Evolutionary conservation across 176 grass and related monocot genomes (phyloP), one percentile per base, ranked within the genome.

Genomic region (Paspalum notatum): DNA sequence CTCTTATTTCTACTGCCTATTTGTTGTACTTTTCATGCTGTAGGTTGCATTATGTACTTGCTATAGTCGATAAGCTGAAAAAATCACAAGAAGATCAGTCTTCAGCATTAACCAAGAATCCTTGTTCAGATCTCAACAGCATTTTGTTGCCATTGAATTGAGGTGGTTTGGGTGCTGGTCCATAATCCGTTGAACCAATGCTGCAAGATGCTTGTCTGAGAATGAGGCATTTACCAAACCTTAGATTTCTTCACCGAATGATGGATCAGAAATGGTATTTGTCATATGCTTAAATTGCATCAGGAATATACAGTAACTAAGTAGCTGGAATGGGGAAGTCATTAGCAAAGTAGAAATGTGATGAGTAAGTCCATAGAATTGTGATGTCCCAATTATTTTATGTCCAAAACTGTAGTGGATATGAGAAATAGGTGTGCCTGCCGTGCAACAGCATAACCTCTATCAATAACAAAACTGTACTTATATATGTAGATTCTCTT

Each of bases 401-500:
- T 47, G 21, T 17, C 6, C 22, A 71, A 71, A 50, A 4, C 21
- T 77, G 52, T 43, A 38, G 16, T 81, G 46, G 25, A 48, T 67
- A 47, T 51, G 27, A 26, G 62, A 66, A 52, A 42, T 10, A 52
- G 40, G 32, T 42, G 56, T 78, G 44, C 24, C 21, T 32, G 44
- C 40, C 9, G 3, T 72, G 21, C 50, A 75, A 40, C 43, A 68
- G 18, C 56, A 57, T n/a, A 57, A 58, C 42, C 26, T 22, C 24
- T 64, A 79, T 27, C 47, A 15, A 17, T 60, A 60, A 71, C 37
- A 48, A 10, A 37, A 37, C 62, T 44, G 4, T 43, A 20, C 77
- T 81, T 68, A 40, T 66, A 39, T 48, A 66, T 90, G 66, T 79
- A 97, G 93, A 93, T 89, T 86, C 76, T 76, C 68, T 81, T 97